These are phyloP conservation scores for Puccinia novopanici DNA, from an alignment of 1,284 basidiomycete genomes.

Conservation along the genomic window DNA sequence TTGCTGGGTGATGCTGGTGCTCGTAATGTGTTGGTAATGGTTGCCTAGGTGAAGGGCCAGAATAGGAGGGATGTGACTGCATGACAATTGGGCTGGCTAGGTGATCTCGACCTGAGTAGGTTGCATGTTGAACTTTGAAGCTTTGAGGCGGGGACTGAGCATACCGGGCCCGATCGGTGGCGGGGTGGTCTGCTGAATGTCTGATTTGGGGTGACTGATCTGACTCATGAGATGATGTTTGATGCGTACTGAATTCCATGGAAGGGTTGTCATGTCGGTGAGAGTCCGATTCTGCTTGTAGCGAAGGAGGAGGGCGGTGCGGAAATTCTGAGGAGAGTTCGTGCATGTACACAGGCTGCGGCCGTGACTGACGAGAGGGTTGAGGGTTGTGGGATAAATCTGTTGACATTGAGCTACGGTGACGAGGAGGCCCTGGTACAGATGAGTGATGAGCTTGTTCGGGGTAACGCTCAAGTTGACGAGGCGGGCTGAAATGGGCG, in stretches of 20 bases:
- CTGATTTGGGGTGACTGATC: not conserved
- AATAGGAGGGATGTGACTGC: constrained; percentile 19
- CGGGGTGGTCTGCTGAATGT: not conserved
- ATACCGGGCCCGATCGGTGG: not conserved
- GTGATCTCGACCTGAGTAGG: not conserved
- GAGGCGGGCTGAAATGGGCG: not conserved
- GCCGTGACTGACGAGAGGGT: constrained; percentile 9
- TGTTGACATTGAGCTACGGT: not conserved
- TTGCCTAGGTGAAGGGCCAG: constrained; percentile 14
- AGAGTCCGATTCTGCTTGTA: not conserved
- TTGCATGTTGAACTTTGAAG: not conserved
- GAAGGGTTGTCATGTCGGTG: not conserved
- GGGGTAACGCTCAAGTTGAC: not conserved
- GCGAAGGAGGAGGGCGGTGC: not conserved
- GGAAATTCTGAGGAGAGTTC: not conserved
- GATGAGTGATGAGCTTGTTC: constrained; percentile 1
- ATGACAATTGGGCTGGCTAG: constrained; percentile 12
- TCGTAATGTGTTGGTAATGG: constrained; percentile 26
- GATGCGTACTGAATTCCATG: not conserved
- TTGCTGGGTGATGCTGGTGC: constrained; percentile 24
- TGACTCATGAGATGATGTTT: not conserved
- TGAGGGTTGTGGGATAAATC: not conserved
- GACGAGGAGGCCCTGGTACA: not conserved
- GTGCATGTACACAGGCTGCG: constrained; percentile 4
- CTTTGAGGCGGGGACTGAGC: not conserved